Conservation (phyloP, 495 filamentous ascomycete species). For the Penicillium dipodomyicola region DNA sequence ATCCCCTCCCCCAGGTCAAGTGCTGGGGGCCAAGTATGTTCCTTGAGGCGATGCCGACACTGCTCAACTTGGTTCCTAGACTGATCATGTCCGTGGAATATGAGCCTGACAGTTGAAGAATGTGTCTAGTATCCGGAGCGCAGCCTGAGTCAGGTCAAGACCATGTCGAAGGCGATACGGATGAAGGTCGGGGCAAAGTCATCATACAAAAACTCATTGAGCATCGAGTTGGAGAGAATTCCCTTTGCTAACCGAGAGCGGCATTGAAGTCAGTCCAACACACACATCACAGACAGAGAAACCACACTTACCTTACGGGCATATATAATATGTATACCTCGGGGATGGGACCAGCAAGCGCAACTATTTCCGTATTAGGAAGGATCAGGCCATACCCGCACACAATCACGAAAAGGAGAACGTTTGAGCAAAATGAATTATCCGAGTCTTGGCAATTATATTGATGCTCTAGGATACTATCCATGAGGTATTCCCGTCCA, state of each 20-base stretch:
- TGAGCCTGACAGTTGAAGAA: not conserved
- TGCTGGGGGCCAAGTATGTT: not conserved
- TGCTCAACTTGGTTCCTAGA: not conserved
- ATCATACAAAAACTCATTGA: no score
- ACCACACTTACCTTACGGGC: not conserved
- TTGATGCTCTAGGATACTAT: constrained; percentile 28
- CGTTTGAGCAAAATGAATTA: constrained; percentile 13
- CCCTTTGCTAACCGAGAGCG: not conserved
- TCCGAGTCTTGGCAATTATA: constrained; percentile 31
- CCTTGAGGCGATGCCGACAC: not conserved
- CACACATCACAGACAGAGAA: not conserved
- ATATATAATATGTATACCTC: not conserved
- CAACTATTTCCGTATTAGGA: constrained; percentile 4
- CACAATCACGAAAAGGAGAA: not conserved
- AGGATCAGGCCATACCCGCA: not conserved
- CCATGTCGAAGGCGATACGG: not conserved
- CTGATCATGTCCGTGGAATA: not conserved
- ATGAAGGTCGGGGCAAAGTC: not conserved
- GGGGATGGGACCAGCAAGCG: not conserved
- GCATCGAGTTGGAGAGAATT: not conserved
- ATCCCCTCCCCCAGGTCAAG: not conserved
- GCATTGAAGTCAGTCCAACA: not conserved
- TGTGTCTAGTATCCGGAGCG: not conserved
- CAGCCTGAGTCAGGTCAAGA: not conserved
- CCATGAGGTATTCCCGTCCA: constrained; percentile 3